Evolutionary conservation across 768 basidiomycete genomes (phyloP).

Genomic region (Agrocybe chaxingu): DNA sequence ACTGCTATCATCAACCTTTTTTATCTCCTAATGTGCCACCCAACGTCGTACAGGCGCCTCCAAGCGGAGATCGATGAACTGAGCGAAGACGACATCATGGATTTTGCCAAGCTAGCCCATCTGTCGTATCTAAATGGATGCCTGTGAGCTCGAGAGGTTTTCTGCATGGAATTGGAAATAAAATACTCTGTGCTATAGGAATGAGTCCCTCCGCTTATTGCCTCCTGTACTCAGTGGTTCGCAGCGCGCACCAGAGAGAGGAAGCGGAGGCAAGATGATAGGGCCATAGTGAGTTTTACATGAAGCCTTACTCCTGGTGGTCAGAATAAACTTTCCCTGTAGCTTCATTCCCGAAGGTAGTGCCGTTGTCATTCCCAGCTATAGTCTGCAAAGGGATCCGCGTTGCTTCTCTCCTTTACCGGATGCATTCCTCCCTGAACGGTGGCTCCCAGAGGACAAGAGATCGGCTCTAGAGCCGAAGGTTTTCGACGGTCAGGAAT

Average conservation of each 20-base stretch:
- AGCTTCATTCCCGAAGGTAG: slow-evolving; percentile 37
- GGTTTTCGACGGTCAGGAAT: slow-evolving; percentile 25
- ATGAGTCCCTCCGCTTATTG: slow-evolving; percentile 33
- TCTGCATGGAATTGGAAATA: not conserved
- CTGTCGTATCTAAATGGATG: slow-evolving; percentile 29
- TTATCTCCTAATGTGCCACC: slow-evolving; percentile 25
- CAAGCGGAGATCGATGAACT: slow-evolving; percentile 25
- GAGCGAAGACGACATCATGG: slow-evolving; percentile 12
- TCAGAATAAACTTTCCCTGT: not conserved
- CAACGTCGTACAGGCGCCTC: slow-evolving; percentile 21
- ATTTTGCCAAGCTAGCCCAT: slow-evolving; percentile 22
- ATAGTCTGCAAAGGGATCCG: slow-evolving; percentile 31
- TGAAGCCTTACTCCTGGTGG: not conserved
- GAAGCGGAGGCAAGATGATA: slow-evolving; percentile 27
- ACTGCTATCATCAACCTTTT: slow-evolving; percentile 22
- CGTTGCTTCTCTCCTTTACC: slow-evolving; percentile 34
- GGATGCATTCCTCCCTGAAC: slow-evolving; percentile 34
- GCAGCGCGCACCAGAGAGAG: slow-evolving; percentile 27
- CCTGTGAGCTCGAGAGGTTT: slow-evolving; percentile 21
- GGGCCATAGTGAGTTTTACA: slow-evolving; percentile 20
- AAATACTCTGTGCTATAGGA: slow-evolving; percentile 17
- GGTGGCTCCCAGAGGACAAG: slow-evolving; percentile 29
- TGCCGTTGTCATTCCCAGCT: slow-evolving; percentile 31
- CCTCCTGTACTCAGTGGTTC: slow-evolving; percentile 32
- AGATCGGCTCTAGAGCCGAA: slow-evolving; percentile 27